Conservation (phyloP, 2,329 filamentous ascomycete genomes). For the Colletotrichum sansevieriae region DNA sequence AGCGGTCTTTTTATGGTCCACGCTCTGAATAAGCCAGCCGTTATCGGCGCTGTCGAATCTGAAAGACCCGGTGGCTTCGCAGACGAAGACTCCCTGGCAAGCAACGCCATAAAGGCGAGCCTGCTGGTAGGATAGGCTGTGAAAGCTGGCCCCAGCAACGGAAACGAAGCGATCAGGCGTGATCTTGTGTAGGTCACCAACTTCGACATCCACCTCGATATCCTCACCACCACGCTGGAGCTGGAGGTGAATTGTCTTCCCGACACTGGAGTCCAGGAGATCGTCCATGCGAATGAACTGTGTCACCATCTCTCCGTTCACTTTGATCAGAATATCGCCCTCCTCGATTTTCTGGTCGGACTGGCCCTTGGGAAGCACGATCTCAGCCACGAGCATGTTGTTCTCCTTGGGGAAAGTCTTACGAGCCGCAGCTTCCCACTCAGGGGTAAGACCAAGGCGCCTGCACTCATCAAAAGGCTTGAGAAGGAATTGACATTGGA, state of each 20-base stretch:
- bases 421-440: slow-evolving; percentile 89
- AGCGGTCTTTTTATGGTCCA: slow-evolving; percentile 92
- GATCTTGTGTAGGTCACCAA: slow-evolving; percentile 92
- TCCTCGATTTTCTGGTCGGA: slow-evolving; percentile 90
- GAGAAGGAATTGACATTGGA: slow-evolving; percentile 96
- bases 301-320: slow-evolving; percentile 92
- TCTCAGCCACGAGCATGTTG: slow-evolving; percentile 96
- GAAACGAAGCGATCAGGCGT: slow-evolving; percentile 96
- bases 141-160: slow-evolving; percentile 94
- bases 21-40: slow-evolving; percentile 92
- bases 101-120: slow-evolving; percentile 95
- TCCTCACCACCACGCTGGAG: slow-evolving; percentile 92
- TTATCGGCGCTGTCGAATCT: slow-evolving; percentile 91
- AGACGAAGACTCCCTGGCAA: slow-evolving; percentile 92
- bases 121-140: slow-evolving; percentile 97
- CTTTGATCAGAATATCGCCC: slow-evolving; percentile 92
- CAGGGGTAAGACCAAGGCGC: slow-evolving; percentile 83
- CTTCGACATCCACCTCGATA: slow-evolving; percentile 84
- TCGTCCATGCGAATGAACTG: slow-evolving; percentile 94
- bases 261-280: slow-evolving; percentile 90
- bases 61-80: slow-evolving; percentile 95
- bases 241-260: slow-evolving; percentile 80
- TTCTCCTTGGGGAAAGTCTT: slow-evolving; percentile 91
- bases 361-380: slow-evolving; percentile 90
- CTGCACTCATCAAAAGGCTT: slow-evolving; percentile 98